A percentile compares a stretch with the other conserved stretches of the same genome.
Conservation (phyloP, 2,329 filamentous ascomycete genomes). For the Scedosporium dehoogii region DNA sequence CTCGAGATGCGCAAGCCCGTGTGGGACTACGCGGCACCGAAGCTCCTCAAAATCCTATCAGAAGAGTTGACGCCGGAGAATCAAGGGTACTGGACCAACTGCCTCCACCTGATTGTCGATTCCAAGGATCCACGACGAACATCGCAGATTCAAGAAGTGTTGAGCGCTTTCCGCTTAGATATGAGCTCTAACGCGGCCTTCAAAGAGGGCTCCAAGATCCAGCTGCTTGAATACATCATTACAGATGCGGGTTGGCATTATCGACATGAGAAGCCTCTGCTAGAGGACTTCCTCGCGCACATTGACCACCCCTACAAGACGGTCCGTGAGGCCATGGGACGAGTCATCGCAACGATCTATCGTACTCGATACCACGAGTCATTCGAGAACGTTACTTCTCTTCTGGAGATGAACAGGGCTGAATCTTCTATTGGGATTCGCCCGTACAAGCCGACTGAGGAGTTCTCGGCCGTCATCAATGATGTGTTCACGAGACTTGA, state of each 20-base stretch:
- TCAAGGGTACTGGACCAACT: constrained; percentile 87
- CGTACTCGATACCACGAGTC: constrained; percentile 91
- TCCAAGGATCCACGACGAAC: constrained; percentile 81
- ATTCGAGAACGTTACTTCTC: constrained; percentile 64
- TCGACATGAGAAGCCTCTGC: constrained; percentile 75
- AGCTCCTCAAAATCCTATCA: constrained; percentile 76
- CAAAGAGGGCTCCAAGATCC: constrained; percentile 96
- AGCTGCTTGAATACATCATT: constrained; percentile 79
- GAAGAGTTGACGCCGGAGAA: constrained; percentile 94
- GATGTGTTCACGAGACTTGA: constrained; percentile 73
- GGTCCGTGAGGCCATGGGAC: constrained; percentile 87
- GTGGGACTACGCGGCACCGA: constrained; percentile 85
- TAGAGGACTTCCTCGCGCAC: constrained; percentile 81
- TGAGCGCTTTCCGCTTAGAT: constrained; percentile 80
- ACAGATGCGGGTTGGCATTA: constrained; percentile 94
- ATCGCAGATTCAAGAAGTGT: constrained; percentile 74
- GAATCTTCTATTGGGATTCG: constrained; percentile 75
- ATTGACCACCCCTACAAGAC: constrained; percentile 97
- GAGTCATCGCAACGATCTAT: constrained; percentile 79
- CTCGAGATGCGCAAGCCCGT: constrained; percentile 63
- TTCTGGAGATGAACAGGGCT: constrained; percentile 70
- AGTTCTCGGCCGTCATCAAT: constrained; percentile 62
- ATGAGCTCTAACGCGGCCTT: constrained; percentile 95
- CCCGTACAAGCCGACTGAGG: constrained; percentile 68
- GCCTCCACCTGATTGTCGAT: constrained; percentile 80